Evolutionary conservation across 2,329 filamentous ascomycete genomes (phyloP).

Genomic region (Aspergillus pseudonomiae): DNA sequence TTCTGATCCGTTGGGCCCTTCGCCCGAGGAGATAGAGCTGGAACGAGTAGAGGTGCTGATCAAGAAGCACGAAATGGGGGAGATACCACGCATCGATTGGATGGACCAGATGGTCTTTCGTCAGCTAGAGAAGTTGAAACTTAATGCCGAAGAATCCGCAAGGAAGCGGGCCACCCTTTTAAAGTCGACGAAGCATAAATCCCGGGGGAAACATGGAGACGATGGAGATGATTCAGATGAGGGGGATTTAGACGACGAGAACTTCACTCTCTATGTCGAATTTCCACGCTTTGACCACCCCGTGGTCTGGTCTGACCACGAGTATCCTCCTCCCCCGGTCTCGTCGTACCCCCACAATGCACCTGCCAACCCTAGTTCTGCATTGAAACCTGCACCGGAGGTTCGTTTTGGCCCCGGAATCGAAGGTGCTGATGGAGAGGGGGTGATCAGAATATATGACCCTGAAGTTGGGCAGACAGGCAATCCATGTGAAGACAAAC

Average conservation of each 20-base stretch:
- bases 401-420: slow-evolving; percentile 91
- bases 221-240: slow-evolving; percentile 45
- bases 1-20: slow-evolving; percentile 48
- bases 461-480: slow-evolving; percentile 86
- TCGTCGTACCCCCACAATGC: slow-evolving; percentile 71
- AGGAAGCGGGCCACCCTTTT: slow-evolving; percentile 55
- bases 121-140: slow-evolving; percentile 76
- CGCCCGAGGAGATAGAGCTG: slow-evolving; percentile 80
- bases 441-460: slow-evolving; percentile 83
- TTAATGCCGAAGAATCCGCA: slow-evolving; percentile 66
- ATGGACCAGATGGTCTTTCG: slow-evolving; percentile 93
- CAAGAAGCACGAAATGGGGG: slow-evolving; percentile 98
- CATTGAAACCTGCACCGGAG: slow-evolving; percentile 79
- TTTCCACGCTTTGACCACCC: slow-evolving; percentile 94
- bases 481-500: slow-evolving; percentile 94
- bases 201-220: slow-evolving; percentile 37
- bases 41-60: slow-evolving; percentile 86
- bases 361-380: slow-evolving; percentile 67
- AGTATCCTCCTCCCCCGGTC: slow-evolving; percentile 83
- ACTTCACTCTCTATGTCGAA: slow-evolving; percentile 85
- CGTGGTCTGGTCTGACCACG: slow-evolving; percentile 90
- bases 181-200: slow-evolving; percentile 37
- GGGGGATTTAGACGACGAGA: slow-evolving; percentile 57
- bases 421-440: slow-evolving; percentile 62
- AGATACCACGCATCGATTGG: slow-evolving; percentile 92